Evolutionary conservation across 495 filamentous ascomycete species (phyloP), one percentile per base, ranked within the genome.

Genomic region (Aspergillus mulundensis): DNA sequence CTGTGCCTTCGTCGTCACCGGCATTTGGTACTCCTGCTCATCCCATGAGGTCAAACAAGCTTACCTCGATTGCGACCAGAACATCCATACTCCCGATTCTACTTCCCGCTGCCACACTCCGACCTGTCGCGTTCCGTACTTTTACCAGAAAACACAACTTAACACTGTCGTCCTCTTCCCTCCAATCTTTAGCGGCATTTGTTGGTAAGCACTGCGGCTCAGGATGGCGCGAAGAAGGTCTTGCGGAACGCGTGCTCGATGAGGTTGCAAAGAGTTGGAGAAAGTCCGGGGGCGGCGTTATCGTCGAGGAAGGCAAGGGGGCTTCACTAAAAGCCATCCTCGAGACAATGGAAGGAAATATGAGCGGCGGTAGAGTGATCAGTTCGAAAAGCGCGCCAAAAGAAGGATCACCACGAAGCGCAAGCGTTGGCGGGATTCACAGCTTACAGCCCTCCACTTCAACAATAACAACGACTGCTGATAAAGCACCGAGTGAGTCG

Each of bases 71-170:
- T 57, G 70, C 69, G 57, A 68, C 78, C 14, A 88, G 88, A 61
- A 81, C 88, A 0, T 89, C 89, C 18, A 86, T 96, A 47, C 77
- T 97, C 6, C 90, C 94, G 12, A 91, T 98, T 51, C 70, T 93
- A 32, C 87, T 98, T 28, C 91, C 91, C 16, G 87, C 91, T 3
- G 83, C 88, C 20, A 93, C 89, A 0, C 78, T 98, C 32, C 83
- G 94, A 60, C 95, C 94, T 6, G 77, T 97, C 32, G 94, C 94
- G 39, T 97, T 98, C 68, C 87, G 94, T 38, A 93, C 90, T 0
- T 95, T 98, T 61, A 98, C 94, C 7, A 95, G 96, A 73, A 98
- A 98, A 64, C 90, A 98, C 70, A 93, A 92, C 67, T 78, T 98
- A 36, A 97, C 91, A 0, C 85, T 98, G 38, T 96, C 90, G 3